These are phyloP conservation scores for Colletotrichum eremochloae DNA, from an alignment of 2,329 filamentous ascomycete species.

Conservation along the genomic window DNA sequence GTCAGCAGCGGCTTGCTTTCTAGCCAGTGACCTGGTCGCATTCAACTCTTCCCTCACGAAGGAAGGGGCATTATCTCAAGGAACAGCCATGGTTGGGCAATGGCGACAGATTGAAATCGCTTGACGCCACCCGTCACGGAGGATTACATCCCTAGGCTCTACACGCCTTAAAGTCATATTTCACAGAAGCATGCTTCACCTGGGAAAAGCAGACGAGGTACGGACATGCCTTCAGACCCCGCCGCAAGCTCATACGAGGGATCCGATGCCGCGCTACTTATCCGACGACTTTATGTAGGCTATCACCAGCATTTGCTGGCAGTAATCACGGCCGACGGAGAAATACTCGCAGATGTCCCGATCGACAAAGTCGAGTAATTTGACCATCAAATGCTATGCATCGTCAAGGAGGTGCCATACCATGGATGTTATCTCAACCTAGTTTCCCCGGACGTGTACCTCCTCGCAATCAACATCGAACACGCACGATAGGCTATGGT, in stretches of 20 bases:
- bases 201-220: not conserved
- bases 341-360: slow-evolving; percentile 1
- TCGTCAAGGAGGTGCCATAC: not conserved
- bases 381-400: not conserved
- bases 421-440: not conserved
- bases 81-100: not conserved
- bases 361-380: not conserved
- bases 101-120: not conserved
- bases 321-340: not conserved
- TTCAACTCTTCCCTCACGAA: not conserved
- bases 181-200: not conserved
- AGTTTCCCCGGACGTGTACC: slow-evolving; percentile 12
- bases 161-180: not conserved
- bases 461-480: slow-evolving; percentile 46
- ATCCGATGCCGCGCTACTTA: slow-evolving; percentile 3
- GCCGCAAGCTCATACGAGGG: not conserved
- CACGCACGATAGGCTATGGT: slow-evolving; percentile 31
- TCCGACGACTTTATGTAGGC: slow-evolving; percentile 1
- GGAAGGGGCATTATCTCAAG: not conserved
- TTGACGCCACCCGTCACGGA: slow-evolving; percentile 4
- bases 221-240: slow-evolving; percentile 1
- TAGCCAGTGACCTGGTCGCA: not conserved
- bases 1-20: slow-evolving; percentile 12
- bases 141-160: not conserved
- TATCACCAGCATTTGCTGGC: not conserved